These are phyloP conservation scores for Bidens hawaiensis DNA, from an alignment of 140 eudicot genomes.

Conservation along the genomic window DNA sequence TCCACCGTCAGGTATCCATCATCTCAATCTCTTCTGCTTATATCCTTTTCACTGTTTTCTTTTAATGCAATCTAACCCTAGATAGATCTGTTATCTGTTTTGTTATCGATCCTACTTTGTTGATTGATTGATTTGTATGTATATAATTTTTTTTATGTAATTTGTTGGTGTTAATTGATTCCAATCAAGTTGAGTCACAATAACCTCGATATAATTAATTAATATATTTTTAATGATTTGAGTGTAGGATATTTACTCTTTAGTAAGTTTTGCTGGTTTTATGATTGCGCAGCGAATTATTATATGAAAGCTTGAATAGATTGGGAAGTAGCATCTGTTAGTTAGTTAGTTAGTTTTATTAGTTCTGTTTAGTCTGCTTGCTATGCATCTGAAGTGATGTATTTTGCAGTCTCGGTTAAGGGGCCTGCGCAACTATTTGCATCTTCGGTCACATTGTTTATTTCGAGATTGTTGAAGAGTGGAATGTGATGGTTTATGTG, in stretches of 20 bases:
- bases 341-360: conserved; percentile 1
- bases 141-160: background rate
- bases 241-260: too few relatives aligned
- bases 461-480: conserved; percentile 3
- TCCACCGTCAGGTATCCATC: too few relatives aligned
- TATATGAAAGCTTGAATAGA: conserved; percentile 1
- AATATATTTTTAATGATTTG: background rate
- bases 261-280: background rate
- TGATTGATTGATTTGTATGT: conserved; percentile 13
- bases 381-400: background rate
- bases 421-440: too few relatives aligned
- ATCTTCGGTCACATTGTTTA: too few relatives aligned
- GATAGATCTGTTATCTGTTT: too few relatives aligned
- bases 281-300: background rate
- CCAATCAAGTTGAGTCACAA: background rate
- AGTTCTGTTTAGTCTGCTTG: background rate
- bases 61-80: too few relatives aligned
- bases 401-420: background rate
- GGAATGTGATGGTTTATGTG: conserved; percentile 5
- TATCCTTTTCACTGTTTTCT: too few relatives aligned
- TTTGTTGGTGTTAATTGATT: too few relatives aligned
- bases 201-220: background rate
- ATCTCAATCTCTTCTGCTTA: too few relatives aligned
- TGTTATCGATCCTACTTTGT: background rate
- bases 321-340: background rate